Conservation (phyloP, 129 eudicot species). For the Lonicera japonica region DNA sequence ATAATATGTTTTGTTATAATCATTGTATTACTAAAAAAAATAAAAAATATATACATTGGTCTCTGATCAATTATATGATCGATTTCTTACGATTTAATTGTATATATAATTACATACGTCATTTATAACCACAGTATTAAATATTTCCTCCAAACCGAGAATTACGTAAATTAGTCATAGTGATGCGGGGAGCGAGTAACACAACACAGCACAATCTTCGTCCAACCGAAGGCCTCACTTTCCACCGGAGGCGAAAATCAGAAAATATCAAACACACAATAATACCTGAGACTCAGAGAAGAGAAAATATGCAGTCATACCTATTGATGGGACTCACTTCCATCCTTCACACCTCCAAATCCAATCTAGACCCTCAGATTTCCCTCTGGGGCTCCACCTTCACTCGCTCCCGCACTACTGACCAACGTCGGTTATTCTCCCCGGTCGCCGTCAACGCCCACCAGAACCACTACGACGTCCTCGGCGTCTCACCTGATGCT, state of each 20-base stretch:
- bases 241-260: neutral
- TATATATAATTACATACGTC: too few relatives aligned
- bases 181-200: neutral
- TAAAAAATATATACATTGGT: too few relatives aligned
- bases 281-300: constrained; percentile 15
- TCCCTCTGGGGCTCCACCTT: constrained; percentile 7
- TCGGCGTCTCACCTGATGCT: constrained; percentile 65
- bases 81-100: too few relatives aligned
- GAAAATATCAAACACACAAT: constrained; percentile 6
- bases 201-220: neutral
- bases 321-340: constrained; percentile 43
- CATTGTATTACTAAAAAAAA: too few relatives aligned
- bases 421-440: constrained; percentile 23
- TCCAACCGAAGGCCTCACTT: neutral
- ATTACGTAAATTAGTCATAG: too few relatives aligned
- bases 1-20: too few relatives aligned
- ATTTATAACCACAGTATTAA: too few relatives aligned
- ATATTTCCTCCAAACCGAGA: too few relatives aligned
- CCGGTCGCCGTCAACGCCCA: constrained; percentile 27
- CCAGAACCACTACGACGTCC: constrained; percentile 64
- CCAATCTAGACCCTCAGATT: constrained; percentile 24
- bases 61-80: too few relatives aligned
- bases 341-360: constrained; percentile 7
- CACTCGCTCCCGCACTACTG: neutral
- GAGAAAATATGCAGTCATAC: constrained; percentile 33